Base-by-base conservation (phyloP, 148 eudicot species). In the Salicornia ramosissima region DNA sequence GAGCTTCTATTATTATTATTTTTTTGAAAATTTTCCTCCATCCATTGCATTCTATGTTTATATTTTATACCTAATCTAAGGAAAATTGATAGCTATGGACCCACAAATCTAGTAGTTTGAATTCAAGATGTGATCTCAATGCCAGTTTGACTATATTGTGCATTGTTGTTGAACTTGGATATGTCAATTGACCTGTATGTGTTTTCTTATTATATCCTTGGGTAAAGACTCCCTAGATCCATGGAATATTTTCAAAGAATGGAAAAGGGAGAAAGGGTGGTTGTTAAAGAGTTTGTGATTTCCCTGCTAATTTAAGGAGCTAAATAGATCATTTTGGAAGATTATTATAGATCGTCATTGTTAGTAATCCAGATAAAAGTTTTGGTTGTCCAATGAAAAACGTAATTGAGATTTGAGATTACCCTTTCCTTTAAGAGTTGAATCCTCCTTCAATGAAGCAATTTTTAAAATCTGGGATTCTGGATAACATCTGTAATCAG, bases 61-160 rank as follows among this genome's bases (percentile, higher is more conserved):
- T 47, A 26, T 56, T 16, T 21, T 5, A 26, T 30, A 28, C 19
- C 18, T n/a, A n/a, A 50, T 0, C 2, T 67, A 21, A 30, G n/a
- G 14, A 26, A 67, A 49, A 49, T 50, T 30, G 57, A 46, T 46
- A 67, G 70, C 42, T 67, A 6, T 65, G 9, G 29, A 28, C 25
- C 24, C 10, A 46, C 18, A 39, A 1, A 6, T 26, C 5, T 9
- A 66, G 16, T 2, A 26, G 40, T 42, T 18, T 61, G 40, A 16
- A 63, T 63, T 2, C 24, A 3, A 34, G 2, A 34, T 62, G 7
- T 5, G 47, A 36, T 10, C 21, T 36, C 22, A 53, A 22, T 18
- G 55, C 8, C 21, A 22, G 2, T 53, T 10, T 19, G 30, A 25
- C 25, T 54, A 16, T 8, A 22, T 54, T 54, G 30, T 24, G 16